Base-by-base conservation (phyloP, 2,329 filamentous ascomycete species). In the Aureobasidium sp. region DNA sequence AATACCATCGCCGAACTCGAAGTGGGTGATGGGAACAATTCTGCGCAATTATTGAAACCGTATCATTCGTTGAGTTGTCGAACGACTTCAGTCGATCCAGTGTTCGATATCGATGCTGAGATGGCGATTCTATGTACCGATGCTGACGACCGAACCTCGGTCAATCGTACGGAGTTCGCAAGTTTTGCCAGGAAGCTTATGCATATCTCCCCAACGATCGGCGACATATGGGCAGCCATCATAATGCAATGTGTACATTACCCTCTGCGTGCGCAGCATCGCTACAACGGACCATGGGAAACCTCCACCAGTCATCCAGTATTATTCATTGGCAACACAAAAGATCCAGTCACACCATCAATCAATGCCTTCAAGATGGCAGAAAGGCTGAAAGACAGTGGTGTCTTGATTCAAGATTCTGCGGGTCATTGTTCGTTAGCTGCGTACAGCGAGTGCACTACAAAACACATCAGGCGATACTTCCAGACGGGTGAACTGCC, bases 281-380 rank as follows among this genome's bases (percentile, higher is more conserved):
- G 50, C n/a, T 52, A 37, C 34, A 17, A 6, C 6, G 68, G 67
- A 32, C 53, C 65, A 39, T 67, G 69, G 60, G 59, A 37, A 13
- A 71, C 66, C 63, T 73, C 77, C 34, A 83, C 79, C 6, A 74
- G 76, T 6, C 77, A 82, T 65, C 84, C 84, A 0, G 73, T 87
- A 36, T 75, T 87, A 6, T 82, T 84, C 67, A 72, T 85, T 10
- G 80, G 79, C 39, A 85, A 82, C 66, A 81, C 79, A 0, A 76
- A 80, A 10, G 84, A 87, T 63, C 84, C 85, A 0, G 81, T 87
- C 0, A 86, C 83, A 0, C 83, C 84, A 2, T 70, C 86, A 5
- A 66, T 67, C 48, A 77, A 78, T 44, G 81, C 78, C 0, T 72
- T 78, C 17, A 71, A 72, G 75, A 77, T 77, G 74, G 70, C 73